Percentiles rank a stretch among this genome's conserved stretches.
Evolutionary conservation across 192 early-diverging fungal species (phyloP).

Genomic region (Thamnidium elegans): DNA sequence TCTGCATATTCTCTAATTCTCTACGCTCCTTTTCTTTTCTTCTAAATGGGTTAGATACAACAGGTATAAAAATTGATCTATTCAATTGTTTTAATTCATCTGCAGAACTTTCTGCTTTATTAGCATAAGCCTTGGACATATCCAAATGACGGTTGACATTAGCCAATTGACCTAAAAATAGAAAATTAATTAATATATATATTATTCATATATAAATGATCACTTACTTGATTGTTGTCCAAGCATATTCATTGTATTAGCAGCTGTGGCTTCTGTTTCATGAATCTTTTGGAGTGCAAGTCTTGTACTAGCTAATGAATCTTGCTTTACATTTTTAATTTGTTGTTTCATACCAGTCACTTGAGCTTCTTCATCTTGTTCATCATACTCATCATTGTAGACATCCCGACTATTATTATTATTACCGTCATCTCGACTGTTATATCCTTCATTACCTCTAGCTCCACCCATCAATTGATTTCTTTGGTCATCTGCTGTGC

Average conservation of each 20-base stretch:
- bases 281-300: conserved; percentile 60
- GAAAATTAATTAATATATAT: neutral
- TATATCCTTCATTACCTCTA: conserved; percentile 2
- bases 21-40: conserved; percentile 55
- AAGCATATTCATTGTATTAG: conserved; percentile 60
- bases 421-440: neutral
- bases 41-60: conserved; percentile 67
- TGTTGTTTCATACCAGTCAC: conserved; percentile 58
- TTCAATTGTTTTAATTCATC: conserved; percentile 63
- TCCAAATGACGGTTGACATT: conserved; percentile 66
- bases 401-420: neutral
- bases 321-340: conserved; percentile 59
- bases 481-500: conserved; percentile 7
- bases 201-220: neutral
- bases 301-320: conserved; percentile 65
- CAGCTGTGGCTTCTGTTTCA: conserved; percentile 58
- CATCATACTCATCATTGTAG: conserved; percentile 16
- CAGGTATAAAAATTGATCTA: conserved; percentile 71
- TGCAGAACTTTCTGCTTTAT: conserved; percentile 51
- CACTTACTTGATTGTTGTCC: conserved; percentile 59
- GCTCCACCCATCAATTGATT: conserved; percentile 4
- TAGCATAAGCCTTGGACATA: conserved; percentile 56
- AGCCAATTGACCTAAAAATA: conserved; percentile 38
- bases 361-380: conserved; percentile 62
- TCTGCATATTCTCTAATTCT: conserved; percentile 51